Percentiles rank a stretch among this genome's conserved stretches.
phyloP scores from a whole-genome alignment of 495 filamentous ascomycete species.

The Penicillium soppii region DNA sequence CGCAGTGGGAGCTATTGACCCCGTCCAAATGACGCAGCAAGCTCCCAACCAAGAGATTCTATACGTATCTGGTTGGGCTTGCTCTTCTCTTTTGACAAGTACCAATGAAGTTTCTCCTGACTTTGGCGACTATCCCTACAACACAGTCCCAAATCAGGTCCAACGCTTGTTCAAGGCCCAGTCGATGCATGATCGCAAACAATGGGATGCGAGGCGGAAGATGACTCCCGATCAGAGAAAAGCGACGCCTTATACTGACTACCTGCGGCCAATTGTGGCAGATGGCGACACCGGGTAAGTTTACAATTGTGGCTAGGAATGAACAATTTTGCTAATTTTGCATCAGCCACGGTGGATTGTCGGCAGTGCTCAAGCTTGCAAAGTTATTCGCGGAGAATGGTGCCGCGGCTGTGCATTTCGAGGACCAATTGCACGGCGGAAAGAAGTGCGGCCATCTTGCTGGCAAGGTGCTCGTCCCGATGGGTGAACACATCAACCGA shows the following conservation, averaged over 20 bases:
- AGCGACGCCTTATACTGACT: conserved; percentile 81
- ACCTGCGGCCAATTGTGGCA: conserved; percentile 92
- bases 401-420: conserved; percentile 94
- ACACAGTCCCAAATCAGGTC: conserved; percentile 97
- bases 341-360: conserved; percentile 72
- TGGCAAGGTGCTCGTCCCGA: conserved; percentile 92
- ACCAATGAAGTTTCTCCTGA: conserved; percentile 97
- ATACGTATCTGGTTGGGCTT: conserved; percentile 96
- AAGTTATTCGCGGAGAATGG: conserved; percentile 99
- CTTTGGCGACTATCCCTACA: conserved; percentile 98
- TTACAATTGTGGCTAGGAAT: background rate
- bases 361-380: conserved; percentile 90
- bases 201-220: conserved; percentile 81
- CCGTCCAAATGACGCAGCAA: conserved; percentile 98
- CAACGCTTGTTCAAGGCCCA: conserved; percentile 95
- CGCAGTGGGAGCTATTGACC: conserved; percentile 94
- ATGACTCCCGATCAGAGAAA: conserved; percentile 69
- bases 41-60: conserved; percentile 92
- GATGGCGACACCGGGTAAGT: conserved; percentile 89
- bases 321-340: conserved; percentile 1
- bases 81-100: conserved; percentile 83
- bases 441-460: conserved; percentile 99
- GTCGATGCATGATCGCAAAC: conserved; percentile 92
- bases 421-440: conserved; percentile 95
- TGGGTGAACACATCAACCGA: conserved; percentile 94